Base-by-base conservation (phyloP, 2,329 filamentous ascomycete species). In the Mariannaea sp. region DNA sequence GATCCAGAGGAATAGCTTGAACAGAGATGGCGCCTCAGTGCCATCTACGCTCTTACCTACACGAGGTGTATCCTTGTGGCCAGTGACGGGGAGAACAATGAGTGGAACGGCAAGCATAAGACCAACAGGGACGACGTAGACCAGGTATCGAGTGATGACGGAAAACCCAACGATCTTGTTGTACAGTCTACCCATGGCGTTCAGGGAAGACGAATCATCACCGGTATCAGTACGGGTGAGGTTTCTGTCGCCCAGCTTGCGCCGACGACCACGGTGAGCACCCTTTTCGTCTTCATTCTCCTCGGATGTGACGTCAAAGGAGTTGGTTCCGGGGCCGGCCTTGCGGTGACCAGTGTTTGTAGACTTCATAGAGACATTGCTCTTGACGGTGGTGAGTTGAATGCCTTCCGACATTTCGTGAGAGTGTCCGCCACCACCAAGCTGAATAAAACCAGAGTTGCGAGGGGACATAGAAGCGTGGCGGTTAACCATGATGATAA, bases 1-100 rank as follows among this genome's bases (percentile, higher is more conserved):
- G 60, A 89, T 79, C 87, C 86, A 88, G 41, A 87, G 73, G 63
- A 88, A 88, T 41, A 90, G 76, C 42, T 79, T 71, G 64, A 86
- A 82, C 8, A 88, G 75, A 4, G 77, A 74, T 7, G 82, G 77
- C 40, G 60, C 46, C 17, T 43, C 46, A 4, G 20, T 39, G 19
- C 33, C 50, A 17, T 43, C 17, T 19, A 51, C 42, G 41, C 52
- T 36, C 22, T 29, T 41, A 5, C 63, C 63, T 3, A 65, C 49
- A 17, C 46, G 40, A 29, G 62, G 30, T 4, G 54, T 53, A 16
- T 66, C 27, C 53, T 66, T 58, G 35, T 66, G 41, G 48, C 60
- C 76, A 1, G 75, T 77, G 19, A 77, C 65, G 9, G 76, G 69
- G 13, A 85, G 73, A 16, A 87, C 73, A 44, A 87, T 73, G 29